These are phyloP conservation scores for Striga hermonthica DNA, from an alignment of 305 asterid genomes.

Conservation along the genomic window DNA sequence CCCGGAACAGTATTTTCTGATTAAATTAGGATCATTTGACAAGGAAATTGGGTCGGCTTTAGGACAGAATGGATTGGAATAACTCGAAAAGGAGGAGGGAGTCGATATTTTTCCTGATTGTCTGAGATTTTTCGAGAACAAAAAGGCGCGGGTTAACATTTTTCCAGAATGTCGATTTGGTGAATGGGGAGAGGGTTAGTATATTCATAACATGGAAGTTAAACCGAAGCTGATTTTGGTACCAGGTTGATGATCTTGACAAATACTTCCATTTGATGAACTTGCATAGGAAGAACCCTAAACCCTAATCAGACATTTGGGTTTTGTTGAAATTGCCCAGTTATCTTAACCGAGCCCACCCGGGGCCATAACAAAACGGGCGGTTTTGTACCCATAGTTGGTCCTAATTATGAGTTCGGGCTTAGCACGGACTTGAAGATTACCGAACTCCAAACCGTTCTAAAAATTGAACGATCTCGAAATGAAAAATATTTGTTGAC, in stretches of 20 bases:
- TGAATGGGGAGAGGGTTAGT: neutral
- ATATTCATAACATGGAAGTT: neutral
- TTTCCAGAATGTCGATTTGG: constrained; percentile 8
- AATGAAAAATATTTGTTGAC: too few relatives aligned
- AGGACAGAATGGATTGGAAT: constrained; percentile 19
- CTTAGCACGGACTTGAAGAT: too few relatives aligned
- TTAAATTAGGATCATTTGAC: constrained; percentile 21
- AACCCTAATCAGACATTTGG: constrained; percentile 27
- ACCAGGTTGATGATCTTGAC: constrained; percentile 23
- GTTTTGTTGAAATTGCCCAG: constrained; percentile 5
- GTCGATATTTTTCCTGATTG: constrained; percentile 29
- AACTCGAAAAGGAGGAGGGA: constrained; percentile 20
- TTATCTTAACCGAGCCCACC: constrained; percentile 4
- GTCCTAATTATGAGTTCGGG: too few relatives aligned
- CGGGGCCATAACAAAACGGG: neutral
- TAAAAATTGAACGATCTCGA: too few relatives aligned
- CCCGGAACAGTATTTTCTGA: constrained; percentile 49
- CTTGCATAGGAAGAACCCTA: constrained; percentile 30
- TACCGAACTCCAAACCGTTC: too few relatives aligned
- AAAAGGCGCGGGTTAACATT: constrained; percentile 45
- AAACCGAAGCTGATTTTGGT: constrained; percentile 16
- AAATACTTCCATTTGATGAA: constrained; percentile 6
- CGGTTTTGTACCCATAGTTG: too few relatives aligned
- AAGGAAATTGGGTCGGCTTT: constrained; percentile 23
- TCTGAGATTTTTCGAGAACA: constrained; percentile 39